Percentiles rank a stretch among this genome's conserved stretches.
phyloP scores from a whole-genome alignment of 495 filamentous ascomycete genomes.

The Margaritispora aquatica region DNA sequence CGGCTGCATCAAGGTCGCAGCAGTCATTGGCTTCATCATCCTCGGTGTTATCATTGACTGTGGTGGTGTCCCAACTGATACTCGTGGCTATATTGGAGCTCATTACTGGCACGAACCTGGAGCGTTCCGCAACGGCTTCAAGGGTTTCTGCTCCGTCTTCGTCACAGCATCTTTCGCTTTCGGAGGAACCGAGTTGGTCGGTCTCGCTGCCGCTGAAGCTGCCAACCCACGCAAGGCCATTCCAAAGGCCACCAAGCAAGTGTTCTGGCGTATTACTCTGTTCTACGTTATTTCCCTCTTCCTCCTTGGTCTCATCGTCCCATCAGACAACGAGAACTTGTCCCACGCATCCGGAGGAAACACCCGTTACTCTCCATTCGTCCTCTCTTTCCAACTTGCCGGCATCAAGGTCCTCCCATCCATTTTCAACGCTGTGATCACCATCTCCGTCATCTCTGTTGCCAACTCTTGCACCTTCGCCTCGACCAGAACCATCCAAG shows the following conservation, averaged over 20 bases:
- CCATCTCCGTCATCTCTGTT: conserved; percentile 49
- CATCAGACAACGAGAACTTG: conserved; percentile 22
- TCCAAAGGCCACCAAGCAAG: conserved; percentile 69
- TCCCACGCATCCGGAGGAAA: conserved; percentile 51
- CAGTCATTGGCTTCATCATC: conserved; percentile 86
- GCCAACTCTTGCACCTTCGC: conserved; percentile 59
- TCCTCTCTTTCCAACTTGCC: conserved; percentile 58
- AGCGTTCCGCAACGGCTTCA: conserved; percentile 63
- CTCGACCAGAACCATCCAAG: conserved; percentile 59
- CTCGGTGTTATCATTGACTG: conserved; percentile 74
- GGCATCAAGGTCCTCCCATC: conserved; percentile 59
- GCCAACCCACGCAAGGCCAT: conserved; percentile 74
- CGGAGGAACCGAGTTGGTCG: conserved; percentile 84
- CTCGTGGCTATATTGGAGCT: conserved; percentile 74
- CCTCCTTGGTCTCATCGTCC: conserved; percentile 52
- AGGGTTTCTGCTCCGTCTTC: conserved; percentile 61
- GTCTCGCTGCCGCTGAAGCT: conserved; percentile 81
- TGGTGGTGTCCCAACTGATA: conserved; percentile 52
- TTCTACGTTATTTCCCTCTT: conserved; percentile 69
- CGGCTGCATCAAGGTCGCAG: conserved; percentile 75
- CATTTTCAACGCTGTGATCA: conserved; percentile 68
- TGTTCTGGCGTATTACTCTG: conserved; percentile 81
- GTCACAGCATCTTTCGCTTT: conserved; percentile 75
- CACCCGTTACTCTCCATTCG: conserved; percentile 61
- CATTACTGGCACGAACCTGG: conserved; percentile 60